Evolutionary conservation across 2,329 filamentous ascomycete species (phyloP).

Genomic region (Alternaria brassicicola): DNA sequence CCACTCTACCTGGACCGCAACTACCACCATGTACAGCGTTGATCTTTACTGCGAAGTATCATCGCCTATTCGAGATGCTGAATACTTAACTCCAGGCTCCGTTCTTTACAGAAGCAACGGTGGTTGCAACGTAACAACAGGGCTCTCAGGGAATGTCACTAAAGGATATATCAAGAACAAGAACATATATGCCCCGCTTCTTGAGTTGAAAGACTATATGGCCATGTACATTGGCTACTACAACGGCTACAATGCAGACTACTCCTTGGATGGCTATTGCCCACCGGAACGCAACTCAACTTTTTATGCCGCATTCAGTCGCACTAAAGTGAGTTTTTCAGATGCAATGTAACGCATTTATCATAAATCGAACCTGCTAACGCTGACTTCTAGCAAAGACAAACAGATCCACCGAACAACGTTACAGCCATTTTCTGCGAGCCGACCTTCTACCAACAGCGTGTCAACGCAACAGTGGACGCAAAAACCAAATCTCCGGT

Average conservation of each 20-base stretch:
- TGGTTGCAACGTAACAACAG: neutral
- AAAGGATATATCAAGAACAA: neutral
- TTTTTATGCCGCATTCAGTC: neutral
- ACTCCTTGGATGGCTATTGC: slow-evolving; percentile 44
- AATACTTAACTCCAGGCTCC: neutral
- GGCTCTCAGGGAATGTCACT: slow-evolving; percentile 19
- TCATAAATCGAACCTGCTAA: no score
- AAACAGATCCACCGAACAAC: slow-evolving; percentile 21
- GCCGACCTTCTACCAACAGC: slow-evolving; percentile 54
- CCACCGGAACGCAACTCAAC: slow-evolving; percentile 45
- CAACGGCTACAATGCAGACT: slow-evolving; percentile 34
- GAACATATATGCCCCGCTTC: neutral
- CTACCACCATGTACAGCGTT: slow-evolving; percentile 41
- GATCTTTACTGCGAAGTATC: slow-evolving; percentile 43
- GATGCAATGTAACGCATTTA: no score
- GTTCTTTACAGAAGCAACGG: neutral
- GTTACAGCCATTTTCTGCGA: slow-evolving; percentile 32
- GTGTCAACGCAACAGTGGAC: slow-evolving; percentile 52
- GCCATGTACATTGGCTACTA: slow-evolving; percentile 56
- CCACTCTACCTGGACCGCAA: slow-evolving; percentile 31
- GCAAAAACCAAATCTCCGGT: neutral
- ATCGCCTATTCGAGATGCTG: neutral
- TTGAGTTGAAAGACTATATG: slow-evolving; percentile 23
- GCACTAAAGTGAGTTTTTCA: slow-evolving; percentile 19
- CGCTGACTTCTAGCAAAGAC: neutral